phyloP scores from a whole-genome alignment of 2,329 filamentous ascomycete species.

The Colletotrichum godetiae region DNA sequence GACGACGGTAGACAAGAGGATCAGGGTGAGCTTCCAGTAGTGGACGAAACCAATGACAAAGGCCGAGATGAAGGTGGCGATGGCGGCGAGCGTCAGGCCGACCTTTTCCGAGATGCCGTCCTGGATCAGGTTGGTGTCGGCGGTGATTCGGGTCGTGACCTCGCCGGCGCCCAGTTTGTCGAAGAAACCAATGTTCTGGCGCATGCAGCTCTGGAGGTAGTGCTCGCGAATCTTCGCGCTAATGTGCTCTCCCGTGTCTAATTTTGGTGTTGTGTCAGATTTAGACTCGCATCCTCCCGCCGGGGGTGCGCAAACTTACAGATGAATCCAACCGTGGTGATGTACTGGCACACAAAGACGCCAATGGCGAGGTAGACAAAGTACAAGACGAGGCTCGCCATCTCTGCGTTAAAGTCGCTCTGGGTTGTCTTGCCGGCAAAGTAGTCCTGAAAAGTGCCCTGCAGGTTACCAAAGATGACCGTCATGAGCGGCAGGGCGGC shows the following conservation, averaged over 20 bases:
- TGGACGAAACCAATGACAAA: constrained; percentile 92
- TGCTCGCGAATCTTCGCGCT: constrained; percentile 82
- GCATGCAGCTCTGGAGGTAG: constrained; percentile 86
- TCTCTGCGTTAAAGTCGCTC: constrained; percentile 67
- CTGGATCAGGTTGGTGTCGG: constrained; percentile 93
- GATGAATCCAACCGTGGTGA: constrained; percentile 89
- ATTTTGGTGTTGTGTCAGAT: neutral
- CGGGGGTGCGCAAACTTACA: constrained; percentile 50
- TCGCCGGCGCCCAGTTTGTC: constrained; percentile 94
- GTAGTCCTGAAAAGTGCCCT: constrained; percentile 76
- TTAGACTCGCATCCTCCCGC: neutral
- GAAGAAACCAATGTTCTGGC: constrained; percentile 92
- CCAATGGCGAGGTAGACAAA: constrained; percentile 87
- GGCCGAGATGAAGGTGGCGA: constrained; percentile 87
- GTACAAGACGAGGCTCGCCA: constrained; percentile 78
- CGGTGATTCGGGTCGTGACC: constrained; percentile 92
- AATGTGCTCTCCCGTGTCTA: constrained; percentile 80
- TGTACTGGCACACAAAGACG: constrained; percentile 82
- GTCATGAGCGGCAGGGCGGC: constrained; percentile 85
- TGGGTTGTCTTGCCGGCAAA: constrained; percentile 60
- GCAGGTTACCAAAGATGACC: constrained; percentile 81
- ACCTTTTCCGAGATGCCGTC: constrained; percentile 95
- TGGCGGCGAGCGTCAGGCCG: constrained; percentile 77
- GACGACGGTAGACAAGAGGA: constrained; percentile 83
- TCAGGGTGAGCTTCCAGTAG: constrained; percentile 93